Evolutionary conservation across 805 yeast genomes (phyloP).

Genomic region (Kurtzmaniella fragi): DNA sequence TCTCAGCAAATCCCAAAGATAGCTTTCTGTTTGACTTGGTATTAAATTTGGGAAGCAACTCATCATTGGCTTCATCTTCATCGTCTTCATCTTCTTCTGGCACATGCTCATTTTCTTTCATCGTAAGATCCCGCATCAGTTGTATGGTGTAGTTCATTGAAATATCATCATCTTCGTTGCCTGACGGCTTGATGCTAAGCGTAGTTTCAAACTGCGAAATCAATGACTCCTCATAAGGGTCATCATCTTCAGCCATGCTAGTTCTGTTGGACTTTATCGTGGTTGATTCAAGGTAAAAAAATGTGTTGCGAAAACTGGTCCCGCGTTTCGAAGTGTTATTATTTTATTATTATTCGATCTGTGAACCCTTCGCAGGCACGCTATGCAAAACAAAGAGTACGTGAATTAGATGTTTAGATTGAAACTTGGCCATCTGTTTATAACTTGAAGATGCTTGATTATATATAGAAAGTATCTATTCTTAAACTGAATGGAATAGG

Average conservation of each 20-base stretch:
- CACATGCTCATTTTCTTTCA: constrained; percentile 5
- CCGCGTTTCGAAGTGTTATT: not conserved
- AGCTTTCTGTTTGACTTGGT: constrained; percentile 12
- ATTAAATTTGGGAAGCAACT: constrained; percentile 22
- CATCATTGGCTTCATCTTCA: constrained; percentile 30
- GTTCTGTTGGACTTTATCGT: too few species aligned
- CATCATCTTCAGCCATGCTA: constrained; percentile 5
- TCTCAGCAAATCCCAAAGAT: constrained; percentile 3
- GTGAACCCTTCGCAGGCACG: not conserved
- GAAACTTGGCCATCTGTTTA: too few species aligned
- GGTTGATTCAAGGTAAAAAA: too few species aligned
- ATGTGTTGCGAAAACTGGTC: too few species aligned
- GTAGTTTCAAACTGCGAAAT: constrained; percentile 42
- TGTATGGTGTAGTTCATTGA: constrained; percentile 37
- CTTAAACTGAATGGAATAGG: too few species aligned
- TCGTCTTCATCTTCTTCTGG: constrained; percentile 16
- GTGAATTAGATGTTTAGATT: too few species aligned
- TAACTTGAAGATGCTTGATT: too few species aligned
- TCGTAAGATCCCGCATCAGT: constrained; percentile 19
- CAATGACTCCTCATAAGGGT: constrained; percentile 34
- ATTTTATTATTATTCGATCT: not conserved
- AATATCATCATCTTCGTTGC: constrained; percentile 29
- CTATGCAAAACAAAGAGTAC: too few species aligned
- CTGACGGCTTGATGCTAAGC: constrained; percentile 33
- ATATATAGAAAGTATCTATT: too few species aligned